These are phyloP conservation scores for Exobasidium rhododendri DNA, from an alignment of 1,284 basidiomycete genomes.

Conservation along the genomic window DNA sequence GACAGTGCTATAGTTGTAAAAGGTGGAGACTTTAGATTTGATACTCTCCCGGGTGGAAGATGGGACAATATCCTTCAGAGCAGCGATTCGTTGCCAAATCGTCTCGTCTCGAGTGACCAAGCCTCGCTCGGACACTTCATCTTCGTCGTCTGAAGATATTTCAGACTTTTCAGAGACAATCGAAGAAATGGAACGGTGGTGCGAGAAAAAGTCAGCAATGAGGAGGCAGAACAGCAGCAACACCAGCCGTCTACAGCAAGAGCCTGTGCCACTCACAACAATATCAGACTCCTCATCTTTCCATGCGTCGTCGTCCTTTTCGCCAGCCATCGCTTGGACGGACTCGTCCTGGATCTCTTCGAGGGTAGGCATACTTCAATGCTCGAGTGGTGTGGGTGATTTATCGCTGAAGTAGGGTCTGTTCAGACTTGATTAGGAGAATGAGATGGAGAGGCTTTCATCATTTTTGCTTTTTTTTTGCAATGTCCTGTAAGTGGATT, in stretches of 20 bases:
- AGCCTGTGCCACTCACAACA: background rate
- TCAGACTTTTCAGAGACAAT: conserved; percentile 7
- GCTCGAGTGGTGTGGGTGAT: no score
- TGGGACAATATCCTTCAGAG: conserved; percentile 91
- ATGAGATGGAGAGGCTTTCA: no score
- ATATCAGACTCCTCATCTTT: conserved; percentile 12
- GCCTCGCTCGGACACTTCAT: conserved; percentile 41
- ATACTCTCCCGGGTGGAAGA: conserved; percentile 80
- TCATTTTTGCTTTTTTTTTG: no score
- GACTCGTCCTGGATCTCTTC: conserved; percentile 18
- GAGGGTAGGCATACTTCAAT: conserved; percentile 14
- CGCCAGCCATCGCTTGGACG: background rate
- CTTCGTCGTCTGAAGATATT: conserved; percentile 3
- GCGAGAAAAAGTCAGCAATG: background rate
- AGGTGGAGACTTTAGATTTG: conserved; percentile 64
- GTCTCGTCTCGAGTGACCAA: conserved; percentile 62
- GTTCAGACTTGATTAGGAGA: no score
- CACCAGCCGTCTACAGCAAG: background rate
- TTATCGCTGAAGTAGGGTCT: no score
- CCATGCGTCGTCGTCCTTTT: conserved; percentile 15
- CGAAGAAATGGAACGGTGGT: background rate
- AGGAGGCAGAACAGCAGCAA: background rate
- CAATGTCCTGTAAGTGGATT: no score
- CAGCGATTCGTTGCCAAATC: conserved; percentile 80
- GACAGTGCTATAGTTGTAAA: conserved; percentile 62